Base-by-base conservation (phyloP, 805 yeast species). In the Saccharomycodes ludwigii region DNA sequence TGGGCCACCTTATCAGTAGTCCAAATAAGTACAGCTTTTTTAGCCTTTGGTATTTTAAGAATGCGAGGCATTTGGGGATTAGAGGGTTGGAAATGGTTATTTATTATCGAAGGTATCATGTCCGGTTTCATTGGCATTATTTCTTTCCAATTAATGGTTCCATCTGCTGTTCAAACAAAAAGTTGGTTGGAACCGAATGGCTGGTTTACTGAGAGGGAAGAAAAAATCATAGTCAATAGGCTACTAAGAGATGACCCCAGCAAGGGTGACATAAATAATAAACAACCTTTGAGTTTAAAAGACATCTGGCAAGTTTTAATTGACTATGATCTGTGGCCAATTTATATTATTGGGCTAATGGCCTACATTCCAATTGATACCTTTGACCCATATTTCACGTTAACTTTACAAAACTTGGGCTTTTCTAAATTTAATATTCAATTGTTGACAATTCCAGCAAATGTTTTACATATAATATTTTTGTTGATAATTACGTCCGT, bases 11-110 rank as follows among this genome's bases (percentile, higher is more conserved):
- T 63, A 31, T 66, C 75, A 1, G 36, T 64, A 22, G 66, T 76
- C 1, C 58, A 57, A 28, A 65, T 69, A 26, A 32, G 51, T 21
- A 55, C 73, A 11, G 65, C 72, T 4, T 47, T 74, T 23, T 53
- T 69, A 21, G 75, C 73, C 0, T 70, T 62, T 41, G 81, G 71
- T 3, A 48, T 76, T 23, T 58, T 74, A 34, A 63, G 63, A 36
- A 54, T 76, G 54, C 57, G 71, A 22, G 73, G 74, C 8, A 37
- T 46, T 1, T 42, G 44, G 5, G 68, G 72, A 3, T 47, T 58
- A 47, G 54, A 52, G 5, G 78, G 79, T 18, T 77, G 85, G 85
- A 59, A 66, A 37, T 78, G 79, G 76, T 55, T 76, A 18, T 77
- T 78, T 41, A 46, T 78, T 13, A 60, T 78, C 24, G 82, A 76